These are phyloP conservation scores for Gracilaria gracilis DNA, from an alignment of 23 red algal species.

Conservation along the genomic window DNA sequence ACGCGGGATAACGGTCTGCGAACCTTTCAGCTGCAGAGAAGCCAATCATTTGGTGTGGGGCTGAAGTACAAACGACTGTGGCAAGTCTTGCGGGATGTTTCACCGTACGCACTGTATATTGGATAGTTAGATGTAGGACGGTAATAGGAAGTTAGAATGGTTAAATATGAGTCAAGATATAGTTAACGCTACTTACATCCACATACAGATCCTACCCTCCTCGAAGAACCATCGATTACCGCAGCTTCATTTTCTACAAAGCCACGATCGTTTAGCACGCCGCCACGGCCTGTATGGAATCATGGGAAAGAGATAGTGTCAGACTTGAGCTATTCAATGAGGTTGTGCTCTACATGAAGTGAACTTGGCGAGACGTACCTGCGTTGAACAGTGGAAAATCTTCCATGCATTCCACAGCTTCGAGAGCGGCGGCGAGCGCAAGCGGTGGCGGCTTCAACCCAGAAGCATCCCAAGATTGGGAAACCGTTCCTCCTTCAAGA, in stretches of 20 bases:
- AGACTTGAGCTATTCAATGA: not conserved
- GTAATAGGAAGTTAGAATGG: slow-evolving; percentile 3
- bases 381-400: slow-evolving; percentile 71
- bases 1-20: slow-evolving; percentile 24
- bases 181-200: slow-evolving; percentile 21
- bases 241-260: slow-evolving; percentile 76
- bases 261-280: slow-evolving; percentile 69
- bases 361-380: not conserved
- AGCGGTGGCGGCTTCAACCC: slow-evolving; percentile 17
- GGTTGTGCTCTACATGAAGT: not conserved
- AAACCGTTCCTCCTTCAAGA: slow-evolving; percentile 6
- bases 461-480: slow-evolving; percentile 24
- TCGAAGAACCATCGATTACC: slow-evolving; percentile 71
- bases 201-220: slow-evolving; percentile 22
- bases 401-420: slow-evolving; percentile 78
- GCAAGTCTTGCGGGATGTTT: slow-evolving; percentile 79
- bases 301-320: not conserved
- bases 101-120: slow-evolving; percentile 59
- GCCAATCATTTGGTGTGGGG: slow-evolving; percentile 42
- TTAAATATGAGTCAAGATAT: not conserved
- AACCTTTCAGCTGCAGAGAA: slow-evolving; percentile 53
- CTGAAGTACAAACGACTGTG: slow-evolving; percentile 51
- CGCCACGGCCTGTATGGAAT: slow-evolving; percentile 25
- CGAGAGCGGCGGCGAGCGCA: slow-evolving; percentile 66
- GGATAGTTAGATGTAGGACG: not conserved